Conservation (phyloP, 768 basidiomycete species). For the Trametes punicea region DNA sequence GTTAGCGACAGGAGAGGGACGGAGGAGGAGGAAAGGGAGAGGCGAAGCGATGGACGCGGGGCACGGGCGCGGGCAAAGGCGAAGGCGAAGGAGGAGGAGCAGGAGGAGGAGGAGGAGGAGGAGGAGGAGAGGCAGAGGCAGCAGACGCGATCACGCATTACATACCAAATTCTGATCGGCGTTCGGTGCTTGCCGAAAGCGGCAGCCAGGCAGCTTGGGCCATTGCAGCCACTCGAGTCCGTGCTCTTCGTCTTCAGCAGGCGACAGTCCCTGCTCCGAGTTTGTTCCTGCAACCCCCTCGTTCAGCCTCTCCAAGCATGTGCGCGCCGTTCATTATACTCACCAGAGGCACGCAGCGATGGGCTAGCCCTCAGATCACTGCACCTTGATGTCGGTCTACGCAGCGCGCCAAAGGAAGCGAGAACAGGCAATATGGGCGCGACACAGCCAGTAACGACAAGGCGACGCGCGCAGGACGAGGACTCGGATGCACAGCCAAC, state of each 20-base stretch:
- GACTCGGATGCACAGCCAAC: neutral
- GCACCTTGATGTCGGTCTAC: neutral
- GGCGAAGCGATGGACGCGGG: slow-evolving; percentile 8
- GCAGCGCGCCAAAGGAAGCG: slow-evolving; percentile 1
- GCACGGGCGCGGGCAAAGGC: neutral
- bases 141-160: slow-evolving; percentile 29
- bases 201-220: slow-evolving; percentile 40
- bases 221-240: slow-evolving; percentile 24
- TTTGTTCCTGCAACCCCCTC: slow-evolving; percentile 1
- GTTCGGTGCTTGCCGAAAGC: slow-evolving; percentile 50
- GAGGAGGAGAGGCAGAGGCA: slow-evolving; percentile 1
- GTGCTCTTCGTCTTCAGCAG: too few species aligned
- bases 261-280: slow-evolving; percentile 3
- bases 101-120: slow-evolving; percentile 4
- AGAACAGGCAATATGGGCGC: neutral
- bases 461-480: neutral
- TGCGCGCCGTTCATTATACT: slow-evolving; percentile 12
- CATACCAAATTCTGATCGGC: slow-evolving; percentile 53
- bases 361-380: neutral
- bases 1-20: slow-evolving; percentile 7
- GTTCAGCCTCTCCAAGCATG: neutral
- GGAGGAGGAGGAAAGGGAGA: slow-evolving; percentile 2
- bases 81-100: neutral
- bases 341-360: neutral
- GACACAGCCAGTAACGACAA: too few species aligned